Evolutionary conservation across 805 yeast species (phyloP), one percentile per base, ranked within the genome.

Genomic region (Ogataea nonfermentans): DNA sequence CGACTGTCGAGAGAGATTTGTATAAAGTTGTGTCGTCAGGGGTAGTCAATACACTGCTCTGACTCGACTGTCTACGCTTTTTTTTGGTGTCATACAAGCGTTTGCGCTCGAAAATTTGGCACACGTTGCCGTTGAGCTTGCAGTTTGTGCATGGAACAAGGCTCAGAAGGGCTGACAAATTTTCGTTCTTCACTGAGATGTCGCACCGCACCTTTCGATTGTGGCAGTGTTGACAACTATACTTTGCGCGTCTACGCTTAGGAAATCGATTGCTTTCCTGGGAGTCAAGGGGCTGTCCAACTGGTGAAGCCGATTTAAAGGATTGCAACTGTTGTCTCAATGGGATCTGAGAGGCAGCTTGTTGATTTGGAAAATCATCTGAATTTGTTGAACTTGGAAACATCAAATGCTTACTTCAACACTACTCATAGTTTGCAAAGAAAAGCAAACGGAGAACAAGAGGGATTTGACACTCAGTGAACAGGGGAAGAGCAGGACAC

Each of bases 151-250:
- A 46, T 2, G 49, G 40, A 10, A 35, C 38, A 10, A 42, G 10
- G 8, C 25, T 15, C 6, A 30, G 4, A 6, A 12, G 8, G 87
- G 96, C 0, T 76, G 86, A 49, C 96, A 90, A 66, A 97, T 91
- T 36, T 11, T 28, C 32, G 28, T 71, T 68, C 40, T 69, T 74
- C 25, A 63, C 62, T 11, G 70, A 82, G 11, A 81, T 83, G 51
- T 79, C 85, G 61, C 89, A 83, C 13, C 89, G 70, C 10, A 83
- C 90, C 51, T 83, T 83, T 29, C 90, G 66, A 4, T 79, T 69
- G 42, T 84, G 79, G 56, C 90, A 84, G 15, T 79, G 82, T 30
- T 73, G 76, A 53, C 89, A 81, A 6, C 87, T 87, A 35, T 83
- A 62, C 13, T 80, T 62, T 1, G 86, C 83, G 32, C 88, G 63